Evolutionary conservation across 257 asterid genomes (phyloP).

Genomic region (Solanum lycopersicoides): DNA sequence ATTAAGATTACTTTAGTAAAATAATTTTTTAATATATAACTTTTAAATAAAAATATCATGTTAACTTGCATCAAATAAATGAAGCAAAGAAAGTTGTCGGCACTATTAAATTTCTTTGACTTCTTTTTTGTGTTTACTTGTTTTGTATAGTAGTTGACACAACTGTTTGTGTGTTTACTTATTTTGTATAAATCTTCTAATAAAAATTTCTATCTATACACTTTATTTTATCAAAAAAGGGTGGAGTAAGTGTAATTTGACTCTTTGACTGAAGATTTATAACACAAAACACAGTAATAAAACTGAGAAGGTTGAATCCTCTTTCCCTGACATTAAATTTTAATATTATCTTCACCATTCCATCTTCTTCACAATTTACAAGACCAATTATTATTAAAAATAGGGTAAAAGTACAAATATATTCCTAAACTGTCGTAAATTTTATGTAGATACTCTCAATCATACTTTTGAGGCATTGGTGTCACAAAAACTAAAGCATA

Average conservation of each 20-base stretch:
- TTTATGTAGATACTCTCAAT: no score
- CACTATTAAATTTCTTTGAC: background rate
- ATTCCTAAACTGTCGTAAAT: no score
- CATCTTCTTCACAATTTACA: background rate
- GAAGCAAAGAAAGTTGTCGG: background rate
- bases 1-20: background rate
- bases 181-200: background rate
- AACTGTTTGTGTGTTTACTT: background rate
- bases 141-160: background rate
- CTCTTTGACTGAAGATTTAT: background rate
- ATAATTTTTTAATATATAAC: no score
- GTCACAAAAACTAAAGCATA: no score
- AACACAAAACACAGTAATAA: background rate
- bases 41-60: background rate
- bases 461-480: no score
- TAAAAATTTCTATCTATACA: background rate
- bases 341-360: background rate
- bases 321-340: background rate
- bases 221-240: background rate
- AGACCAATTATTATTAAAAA: background rate
- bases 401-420: background rate
- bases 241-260: background rate
- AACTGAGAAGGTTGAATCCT: background rate
- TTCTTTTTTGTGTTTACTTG: background rate
- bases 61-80: background rate